Conservation (phyloP, 352 stramenopile genomes). For the Albugo laibachii region DNA sequence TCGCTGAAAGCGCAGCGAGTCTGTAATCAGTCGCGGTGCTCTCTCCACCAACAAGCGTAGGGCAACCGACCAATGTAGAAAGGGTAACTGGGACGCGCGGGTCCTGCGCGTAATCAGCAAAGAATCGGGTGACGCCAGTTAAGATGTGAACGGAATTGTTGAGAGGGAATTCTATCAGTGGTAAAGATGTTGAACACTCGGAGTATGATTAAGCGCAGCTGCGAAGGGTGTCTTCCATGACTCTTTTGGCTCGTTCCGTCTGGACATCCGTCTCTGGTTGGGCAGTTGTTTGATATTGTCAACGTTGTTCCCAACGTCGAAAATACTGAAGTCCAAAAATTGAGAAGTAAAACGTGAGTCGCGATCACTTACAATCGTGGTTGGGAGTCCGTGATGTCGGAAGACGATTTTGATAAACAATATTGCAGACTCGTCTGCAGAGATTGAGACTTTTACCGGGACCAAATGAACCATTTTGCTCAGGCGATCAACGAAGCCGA, state of each 20-base stretch:
- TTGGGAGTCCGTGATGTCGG: slow-evolving; percentile 1
- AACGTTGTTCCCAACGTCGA: slow-evolving; percentile 5
- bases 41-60: too few relatives aligned
- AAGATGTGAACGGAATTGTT: background rate
- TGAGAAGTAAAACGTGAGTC: slow-evolving; percentile 8
- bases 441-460: background rate
- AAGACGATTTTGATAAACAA: slow-evolving; percentile 5
- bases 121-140: background rate
- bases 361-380: slow-evolving; percentile 6
- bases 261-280: slow-evolving; percentile 6
- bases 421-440: slow-evolving; percentile 1
- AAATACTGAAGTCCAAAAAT: slow-evolving; percentile 6
- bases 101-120: background rate
- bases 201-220: background rate
- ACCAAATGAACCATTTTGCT: background rate
- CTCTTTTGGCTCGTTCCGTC: slow-evolving; percentile 8
- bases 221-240: slow-evolving; percentile 7
- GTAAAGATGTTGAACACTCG: slow-evolving; percentile 1
- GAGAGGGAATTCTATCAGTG: slow-evolving; percentile 4
- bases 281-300: slow-evolving; percentile 4
- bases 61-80: background rate
- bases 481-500: slow-evolving; percentile 2
- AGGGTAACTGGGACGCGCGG: background rate
- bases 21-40: too few relatives aligned
- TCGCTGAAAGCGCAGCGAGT: too few relatives aligned